Evolutionary conservation across 768 basidiomycete genomes (phyloP).

Genomic region (Thelephora aurantiotincta): DNA sequence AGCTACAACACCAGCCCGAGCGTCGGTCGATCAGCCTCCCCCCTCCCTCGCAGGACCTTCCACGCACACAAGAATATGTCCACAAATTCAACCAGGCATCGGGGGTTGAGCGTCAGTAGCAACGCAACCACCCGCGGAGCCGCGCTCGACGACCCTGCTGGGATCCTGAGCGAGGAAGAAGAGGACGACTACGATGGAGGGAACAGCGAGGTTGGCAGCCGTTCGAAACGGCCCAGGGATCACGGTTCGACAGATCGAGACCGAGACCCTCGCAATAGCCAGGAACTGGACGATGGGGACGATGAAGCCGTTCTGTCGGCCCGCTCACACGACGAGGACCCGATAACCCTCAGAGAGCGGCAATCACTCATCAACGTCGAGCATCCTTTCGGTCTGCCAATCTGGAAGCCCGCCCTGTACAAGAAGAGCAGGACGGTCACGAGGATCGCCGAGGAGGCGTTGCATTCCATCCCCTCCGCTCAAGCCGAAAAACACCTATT

Average conservation of each 20-base stretch:
- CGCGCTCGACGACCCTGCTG: conserved; percentile 28
- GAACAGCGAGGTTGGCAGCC: conserved; percentile 2
- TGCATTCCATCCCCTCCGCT: conserved; percentile 85
- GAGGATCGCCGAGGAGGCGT: conserved; percentile 86
- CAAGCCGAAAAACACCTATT: conserved; percentile 87
- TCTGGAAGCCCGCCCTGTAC: conserved; percentile 99
- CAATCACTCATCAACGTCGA: conserved; percentile 98
- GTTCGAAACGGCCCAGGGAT: conserved; percentile 11
- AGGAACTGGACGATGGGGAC: conserved; percentile 22
- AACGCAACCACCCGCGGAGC: conserved; percentile 41
- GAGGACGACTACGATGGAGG: conserved; percentile 25
- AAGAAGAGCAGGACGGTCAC: conserved; percentile 95
- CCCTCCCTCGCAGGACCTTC: conserved; percentile 28
- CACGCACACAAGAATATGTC: conserved; percentile 36
- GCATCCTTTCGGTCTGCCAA: conserved; percentile 96
- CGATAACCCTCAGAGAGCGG: conserved; percentile 84
- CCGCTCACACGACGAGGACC: conserved; percentile 49
- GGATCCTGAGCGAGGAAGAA: conserved; percentile 35
- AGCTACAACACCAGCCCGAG: conserved; percentile 12
- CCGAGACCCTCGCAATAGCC: conserved; percentile 19
- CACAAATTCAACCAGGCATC: conserved; percentile 30
- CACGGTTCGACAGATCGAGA: conserved; percentile 23
- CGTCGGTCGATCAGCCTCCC: conserved; percentile 25
- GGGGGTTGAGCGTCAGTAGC: conserved; percentile 43
- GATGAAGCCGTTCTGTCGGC: conserved; percentile 27